Conservation (phyloP, 2,329 filamentous ascomycete genomes). For the Fonsecaea nubica region DNA sequence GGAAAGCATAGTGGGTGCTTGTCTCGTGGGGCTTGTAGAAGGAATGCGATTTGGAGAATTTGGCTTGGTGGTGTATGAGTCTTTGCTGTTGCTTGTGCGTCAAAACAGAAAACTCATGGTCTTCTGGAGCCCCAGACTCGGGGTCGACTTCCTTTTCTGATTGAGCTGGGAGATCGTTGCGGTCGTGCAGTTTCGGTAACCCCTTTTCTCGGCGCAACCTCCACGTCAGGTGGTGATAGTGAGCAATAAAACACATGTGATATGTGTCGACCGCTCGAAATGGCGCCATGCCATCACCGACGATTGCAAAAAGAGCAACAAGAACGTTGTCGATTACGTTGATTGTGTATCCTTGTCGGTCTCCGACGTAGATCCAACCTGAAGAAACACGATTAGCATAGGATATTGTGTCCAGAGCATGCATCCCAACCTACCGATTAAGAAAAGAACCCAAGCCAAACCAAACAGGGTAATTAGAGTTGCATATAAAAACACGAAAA, state of each 20-base stretch:
- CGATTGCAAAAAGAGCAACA: slow-evolving; percentile 72
- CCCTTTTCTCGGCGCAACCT: slow-evolving; percentile 66
- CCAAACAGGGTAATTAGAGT: slow-evolving; percentile 83
- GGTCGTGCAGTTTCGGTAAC: slow-evolving; percentile 68
- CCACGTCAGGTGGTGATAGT: slow-evolving; percentile 73
- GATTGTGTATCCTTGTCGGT: slow-evolving; percentile 71
- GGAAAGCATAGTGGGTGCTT: slow-evolving; percentile 79
- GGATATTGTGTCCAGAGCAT: not conserved
- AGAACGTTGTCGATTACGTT: slow-evolving; percentile 74
- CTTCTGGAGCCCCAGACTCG: slow-evolving; percentile 48
- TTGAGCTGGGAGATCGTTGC: slow-evolving; percentile 69
- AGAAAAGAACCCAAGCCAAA: slow-evolving; percentile 86
- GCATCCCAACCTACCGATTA: slow-evolving; percentile 66
- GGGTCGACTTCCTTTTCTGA: slow-evolving; percentile 52
- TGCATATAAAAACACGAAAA: slow-evolving; percentile 83
- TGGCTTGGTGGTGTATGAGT: slow-evolving; percentile 77
- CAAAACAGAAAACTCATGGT: slow-evolving; percentile 39
- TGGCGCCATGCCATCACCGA: slow-evolving; percentile 73
- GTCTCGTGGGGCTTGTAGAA: slow-evolving; percentile 93
- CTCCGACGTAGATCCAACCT: slow-evolving; percentile 82
- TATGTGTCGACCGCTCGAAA: slow-evolving; percentile 84
- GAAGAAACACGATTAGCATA: slow-evolving; percentile 7
- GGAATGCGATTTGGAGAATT: slow-evolving; percentile 81
- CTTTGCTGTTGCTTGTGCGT: slow-evolving; percentile 67
- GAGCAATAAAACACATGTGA: slow-evolving; percentile 82